Evolutionary conservation across 2,329 filamentous ascomycete genomes (phyloP), one percentile per base, ranked within the genome.

Genomic region (Colletotrichum camelliae): DNA sequence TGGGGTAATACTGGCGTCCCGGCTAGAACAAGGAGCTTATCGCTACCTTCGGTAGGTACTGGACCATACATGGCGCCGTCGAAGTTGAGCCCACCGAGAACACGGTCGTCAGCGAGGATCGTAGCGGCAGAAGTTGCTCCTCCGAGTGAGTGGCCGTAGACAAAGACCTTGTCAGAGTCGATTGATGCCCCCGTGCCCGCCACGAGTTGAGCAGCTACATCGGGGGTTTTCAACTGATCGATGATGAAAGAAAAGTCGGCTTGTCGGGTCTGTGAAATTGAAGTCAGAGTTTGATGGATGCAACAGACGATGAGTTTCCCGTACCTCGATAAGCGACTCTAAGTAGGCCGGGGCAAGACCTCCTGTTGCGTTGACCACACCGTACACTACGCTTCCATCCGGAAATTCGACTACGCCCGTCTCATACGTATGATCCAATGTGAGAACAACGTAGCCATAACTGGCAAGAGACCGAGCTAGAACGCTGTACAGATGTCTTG

Each of bases 351-450:
- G 3, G 8, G 70, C 27, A 16, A 4, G 35, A 2, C 27, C 24
- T 9, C 33, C 35, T 9, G 43, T 48, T 12, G 67, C 62, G 43
- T 79, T 77, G 15, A 65, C n/a, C 3, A 52, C 65, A 1, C 79
- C 77, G 70, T 77, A 78, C 21, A 82, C 80, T 12, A 84, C 73
- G 2, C 81, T 81, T 7, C 85, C 87, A 70, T 88, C 81, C 0
- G 87, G 86, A 31, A 87, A 89, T 69, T 89, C 84, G 9, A 90
- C 84, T 18, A 88, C 80, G 1, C 79, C 65, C 0, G 85, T 82
- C 64, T 90, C 88, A 43, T 87, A 85, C 0, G 88, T 84, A 67
- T 90, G 88, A 70, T 91, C 89, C 24, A 91, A 79, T 0, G 86
- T 80, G 21, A 88, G 80, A 3, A 91, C 86, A 1, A 85, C 82